Percentiles rank a stretch among this genome's conserved stretches.
Conservation (phyloP, 768 basidiomycete species). For the Hericium erinaceus region DNA sequence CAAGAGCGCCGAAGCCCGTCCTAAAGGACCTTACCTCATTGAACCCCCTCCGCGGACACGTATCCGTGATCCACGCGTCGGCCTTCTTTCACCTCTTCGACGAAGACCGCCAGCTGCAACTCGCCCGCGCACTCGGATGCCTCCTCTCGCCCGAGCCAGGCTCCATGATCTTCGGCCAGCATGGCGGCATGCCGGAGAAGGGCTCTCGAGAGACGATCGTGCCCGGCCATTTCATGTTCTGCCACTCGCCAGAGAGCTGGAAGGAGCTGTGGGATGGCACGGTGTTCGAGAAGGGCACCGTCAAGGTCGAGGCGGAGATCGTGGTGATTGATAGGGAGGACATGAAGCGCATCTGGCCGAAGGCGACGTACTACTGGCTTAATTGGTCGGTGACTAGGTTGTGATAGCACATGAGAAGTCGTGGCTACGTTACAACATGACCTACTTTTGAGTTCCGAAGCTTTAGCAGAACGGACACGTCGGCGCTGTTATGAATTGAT, state of each 20-base stretch:
- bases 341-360: too few relatives aligned
- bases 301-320: slow-evolving; percentile 1
- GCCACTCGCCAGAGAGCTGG: slow-evolving; percentile 30
- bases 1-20: slow-evolving; percentile 18
- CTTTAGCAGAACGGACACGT: too few relatives aligned
- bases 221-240: slow-evolving; percentile 12
- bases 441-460: too few relatives aligned
- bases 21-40: slow-evolving; percentile 29
- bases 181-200: not conserved
- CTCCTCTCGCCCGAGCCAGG: slow-evolving; percentile 34
- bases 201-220: not conserved
- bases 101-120: slow-evolving; percentile 29
- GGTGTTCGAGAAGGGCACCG: slow-evolving; percentile 4
- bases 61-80: slow-evolving; percentile 40
- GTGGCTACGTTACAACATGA: too few relatives aligned
- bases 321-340: too few relatives aligned
- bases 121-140: slow-evolving; percentile 32
- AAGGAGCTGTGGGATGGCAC: slow-evolving; percentile 28
- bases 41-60: slow-evolving; percentile 32
- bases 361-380: too few relatives aligned
- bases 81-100: slow-evolving; percentile 41
- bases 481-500: too few relatives aligned
- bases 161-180: slow-evolving; percentile 36
- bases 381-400: too few relatives aligned
- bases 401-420: too few relatives aligned